These are phyloP conservation scores for Litsea cubeba DNA, from an alignment of 164 flowering plant species.

Conservation along the genomic window DNA sequence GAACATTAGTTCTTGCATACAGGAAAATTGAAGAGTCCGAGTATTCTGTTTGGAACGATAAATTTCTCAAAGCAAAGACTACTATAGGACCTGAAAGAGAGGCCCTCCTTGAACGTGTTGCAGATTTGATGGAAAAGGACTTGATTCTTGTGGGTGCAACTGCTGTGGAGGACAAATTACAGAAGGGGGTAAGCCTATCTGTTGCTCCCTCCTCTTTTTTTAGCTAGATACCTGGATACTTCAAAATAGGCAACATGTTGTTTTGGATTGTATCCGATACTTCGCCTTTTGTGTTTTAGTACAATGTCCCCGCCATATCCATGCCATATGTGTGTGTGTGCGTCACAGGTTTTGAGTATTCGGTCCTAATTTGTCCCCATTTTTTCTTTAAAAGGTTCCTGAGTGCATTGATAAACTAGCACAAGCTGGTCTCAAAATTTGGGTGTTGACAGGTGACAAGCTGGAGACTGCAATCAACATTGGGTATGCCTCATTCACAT, in stretches of 20 bases:
- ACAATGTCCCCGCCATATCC: too few relatives aligned
- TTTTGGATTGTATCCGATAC: too few relatives aligned
- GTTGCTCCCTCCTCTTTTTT: neutral
- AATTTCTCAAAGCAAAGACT: conserved; percentile 76
- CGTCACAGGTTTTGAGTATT: too few relatives aligned
- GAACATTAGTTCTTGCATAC: conserved; percentile 91
- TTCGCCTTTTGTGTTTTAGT: too few relatives aligned
- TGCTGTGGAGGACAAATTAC: conserved; percentile 98
- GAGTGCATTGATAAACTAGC: conserved; percentile 98
- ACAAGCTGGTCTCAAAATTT: conserved; percentile 97
- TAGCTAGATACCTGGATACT: neutral
- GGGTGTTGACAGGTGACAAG: conserved; percentile 99
- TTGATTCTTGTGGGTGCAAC: conserved; percentile 94
- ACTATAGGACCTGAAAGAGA: conserved; percentile 83
- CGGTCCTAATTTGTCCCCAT: neutral
- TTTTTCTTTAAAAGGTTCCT: conserved; percentile 65
- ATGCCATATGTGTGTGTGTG: too few relatives aligned
- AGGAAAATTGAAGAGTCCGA: conserved; percentile 79
- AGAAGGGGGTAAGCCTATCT: conserved; percentile 64
- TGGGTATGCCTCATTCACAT: conserved; percentile 49
- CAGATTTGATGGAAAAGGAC: conserved; percentile 86
- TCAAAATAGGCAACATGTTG: too few relatives aligned
- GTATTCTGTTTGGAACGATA: conserved; percentile 74
- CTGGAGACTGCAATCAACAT: conserved; percentile 99
- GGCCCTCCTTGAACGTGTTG: conserved; percentile 62